Conservation (phyloP, 2,329 filamentous ascomycete species). For the Samsoniella hepiali region DNA sequence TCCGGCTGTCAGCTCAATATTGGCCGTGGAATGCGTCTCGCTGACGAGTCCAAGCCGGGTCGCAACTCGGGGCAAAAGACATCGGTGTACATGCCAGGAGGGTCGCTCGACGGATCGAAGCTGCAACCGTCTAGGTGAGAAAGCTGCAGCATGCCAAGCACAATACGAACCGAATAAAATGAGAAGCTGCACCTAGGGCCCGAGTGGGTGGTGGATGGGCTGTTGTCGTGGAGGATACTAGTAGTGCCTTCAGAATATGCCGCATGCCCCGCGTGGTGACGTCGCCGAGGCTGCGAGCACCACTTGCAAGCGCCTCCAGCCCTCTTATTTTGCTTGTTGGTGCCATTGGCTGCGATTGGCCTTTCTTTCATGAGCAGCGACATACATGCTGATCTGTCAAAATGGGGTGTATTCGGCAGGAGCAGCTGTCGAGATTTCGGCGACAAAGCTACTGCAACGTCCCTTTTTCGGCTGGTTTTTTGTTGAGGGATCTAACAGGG, state of each 20-base stretch:
- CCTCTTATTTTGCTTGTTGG: neutral
- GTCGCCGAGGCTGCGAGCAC: conserved; percentile 12
- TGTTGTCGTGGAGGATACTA: neutral
- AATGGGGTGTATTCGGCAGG: neutral
- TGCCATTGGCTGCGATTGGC: neutral
- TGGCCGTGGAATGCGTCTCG: neutral
- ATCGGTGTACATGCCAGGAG: conserved; percentile 4
- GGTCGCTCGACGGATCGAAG: neutral
- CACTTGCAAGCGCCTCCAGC: conserved; percentile 10
- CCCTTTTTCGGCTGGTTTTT: neutral
- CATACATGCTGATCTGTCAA: neutral
- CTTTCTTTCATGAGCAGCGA: neutral
- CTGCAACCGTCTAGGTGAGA: conserved; percentile 2
- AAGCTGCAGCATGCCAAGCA: conserved; percentile 5
- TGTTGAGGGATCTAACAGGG: conserved; percentile 1
- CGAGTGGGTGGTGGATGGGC: conserved; percentile 4
- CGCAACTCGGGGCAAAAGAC: conserved; percentile 1
- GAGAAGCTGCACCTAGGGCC: neutral
- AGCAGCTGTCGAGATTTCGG: neutral
- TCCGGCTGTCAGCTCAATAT: conserved; percentile 9
- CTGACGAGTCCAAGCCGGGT: neutral
- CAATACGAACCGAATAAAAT: conserved; percentile 13
- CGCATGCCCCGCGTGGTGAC: conserved; percentile 17
- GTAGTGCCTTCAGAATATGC: conserved; percentile 13
- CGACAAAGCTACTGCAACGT: neutral